Evolutionary conservation across 495 filamentous ascomycete species (phyloP).

Genomic region (Daldinia decipiens): DNA sequence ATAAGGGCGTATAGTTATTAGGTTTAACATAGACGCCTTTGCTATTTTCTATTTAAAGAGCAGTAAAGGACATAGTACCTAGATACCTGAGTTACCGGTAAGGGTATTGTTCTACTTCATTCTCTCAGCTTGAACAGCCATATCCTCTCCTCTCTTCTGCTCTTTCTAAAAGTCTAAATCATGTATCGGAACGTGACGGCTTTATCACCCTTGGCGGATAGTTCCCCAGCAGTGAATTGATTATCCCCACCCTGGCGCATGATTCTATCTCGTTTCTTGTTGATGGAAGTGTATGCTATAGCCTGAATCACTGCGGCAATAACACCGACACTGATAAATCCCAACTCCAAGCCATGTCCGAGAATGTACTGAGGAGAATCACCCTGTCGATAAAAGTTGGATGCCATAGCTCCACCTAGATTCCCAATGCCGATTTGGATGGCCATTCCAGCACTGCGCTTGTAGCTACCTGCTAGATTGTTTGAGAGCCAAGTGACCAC

Average conservation of each 20-base stretch:
- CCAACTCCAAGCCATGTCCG: slow-evolving; percentile 75
- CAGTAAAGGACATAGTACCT: neutral
- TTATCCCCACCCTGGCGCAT: slow-evolving; percentile 57
- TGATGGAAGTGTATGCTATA: slow-evolving; percentile 67
- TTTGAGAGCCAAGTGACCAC: slow-evolving; percentile 77
- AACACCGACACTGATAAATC: slow-evolving; percentile 70
- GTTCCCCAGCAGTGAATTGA: slow-evolving; percentile 61
- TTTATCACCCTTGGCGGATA: slow-evolving; percentile 70
- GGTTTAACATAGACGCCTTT: neutral
- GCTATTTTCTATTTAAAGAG: neutral
- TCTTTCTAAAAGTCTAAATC: slow-evolving; percentile 19
- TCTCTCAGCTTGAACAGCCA: neutral
- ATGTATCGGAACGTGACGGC: slow-evolving; percentile 74
- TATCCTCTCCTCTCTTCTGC: neutral
- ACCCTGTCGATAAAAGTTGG: slow-evolving; percentile 76
- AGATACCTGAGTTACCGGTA: neutral
- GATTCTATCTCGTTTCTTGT: slow-evolving; percentile 63
- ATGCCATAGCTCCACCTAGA: slow-evolving; percentile 76
- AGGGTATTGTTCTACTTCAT: neutral
- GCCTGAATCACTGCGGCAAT: slow-evolving; percentile 66
- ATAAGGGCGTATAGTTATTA: neutral
- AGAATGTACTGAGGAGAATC: slow-evolving; percentile 73
- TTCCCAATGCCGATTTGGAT: slow-evolving; percentile 80
- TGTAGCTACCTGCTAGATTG: slow-evolving; percentile 76
- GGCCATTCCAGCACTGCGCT: slow-evolving; percentile 77